Conservation (phyloP, 305 asterid species). For the Euphrasia arctica region DNA sequence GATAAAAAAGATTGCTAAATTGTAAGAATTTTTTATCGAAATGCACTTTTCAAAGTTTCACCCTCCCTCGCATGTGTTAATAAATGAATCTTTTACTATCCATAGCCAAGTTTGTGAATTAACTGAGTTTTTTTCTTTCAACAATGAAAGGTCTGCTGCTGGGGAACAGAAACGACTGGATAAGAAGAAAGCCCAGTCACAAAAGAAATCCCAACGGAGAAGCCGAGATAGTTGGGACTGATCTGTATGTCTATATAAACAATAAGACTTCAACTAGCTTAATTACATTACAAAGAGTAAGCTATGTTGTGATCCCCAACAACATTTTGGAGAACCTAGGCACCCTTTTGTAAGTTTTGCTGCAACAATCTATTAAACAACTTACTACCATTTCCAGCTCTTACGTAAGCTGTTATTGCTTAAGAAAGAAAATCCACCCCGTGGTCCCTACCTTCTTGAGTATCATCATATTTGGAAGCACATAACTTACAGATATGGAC, state of each 20-base stretch:
- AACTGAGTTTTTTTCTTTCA: constrained; percentile 14
- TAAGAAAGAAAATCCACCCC: constrained; percentile 13
- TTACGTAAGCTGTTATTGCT: constrained; percentile 13
- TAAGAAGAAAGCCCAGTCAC: constrained; percentile 70
- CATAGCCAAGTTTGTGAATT: background rate
- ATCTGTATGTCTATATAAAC: constrained; percentile 11
- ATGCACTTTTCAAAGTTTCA: constrained; percentile 4
- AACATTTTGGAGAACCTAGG: background rate
- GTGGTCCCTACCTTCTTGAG: background rate
- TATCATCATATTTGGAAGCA: constrained; percentile 13
- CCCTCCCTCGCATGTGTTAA: background rate
- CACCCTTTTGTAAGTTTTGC: background rate
- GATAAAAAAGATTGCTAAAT: constrained; percentile 58
- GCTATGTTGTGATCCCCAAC: background rate
- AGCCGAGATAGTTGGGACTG: constrained; percentile 72
- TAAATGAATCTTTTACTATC: constrained; percentile 15
- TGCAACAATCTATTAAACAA: background rate
- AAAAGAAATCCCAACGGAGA: constrained; percentile 69
- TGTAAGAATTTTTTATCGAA: constrained; percentile 48
- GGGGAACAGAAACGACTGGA: constrained; percentile 78
- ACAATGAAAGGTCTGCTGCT: constrained; percentile 52
- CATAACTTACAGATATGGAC: background rate
- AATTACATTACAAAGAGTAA: constrained; percentile 16
- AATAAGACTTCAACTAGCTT: constrained; percentile 1
- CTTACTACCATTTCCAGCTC: background rate